Evolutionary conservation across 2,329 filamentous ascomycete genomes (phyloP).

Genomic region (Fusarium robinianum): DNA sequence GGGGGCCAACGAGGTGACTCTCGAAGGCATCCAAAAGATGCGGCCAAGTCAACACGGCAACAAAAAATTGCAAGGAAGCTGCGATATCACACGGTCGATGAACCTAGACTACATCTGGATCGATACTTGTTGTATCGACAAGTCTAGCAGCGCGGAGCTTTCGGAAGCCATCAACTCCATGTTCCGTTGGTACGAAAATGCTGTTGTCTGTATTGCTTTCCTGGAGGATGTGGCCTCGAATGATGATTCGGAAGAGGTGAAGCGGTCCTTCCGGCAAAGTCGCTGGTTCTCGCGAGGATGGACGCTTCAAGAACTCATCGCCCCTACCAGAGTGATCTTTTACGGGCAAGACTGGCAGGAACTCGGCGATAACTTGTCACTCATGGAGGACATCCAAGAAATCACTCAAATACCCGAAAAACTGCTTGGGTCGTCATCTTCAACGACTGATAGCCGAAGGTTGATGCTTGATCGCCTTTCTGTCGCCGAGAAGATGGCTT

Average conservation of each 20-base stretch:
- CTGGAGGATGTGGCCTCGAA: constrained; percentile 27
- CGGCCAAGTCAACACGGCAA: constrained; percentile 2
- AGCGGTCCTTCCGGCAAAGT: constrained; percentile 12
- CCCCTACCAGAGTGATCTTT: constrained; percentile 34
- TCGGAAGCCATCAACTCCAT: constrained; percentile 42
- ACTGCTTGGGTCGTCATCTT: constrained; percentile 20
- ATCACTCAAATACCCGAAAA: constrained; percentile 26
- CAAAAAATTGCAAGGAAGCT: constrained; percentile 30
- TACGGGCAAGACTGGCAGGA: constrained; percentile 31
- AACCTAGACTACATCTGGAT: constrained; percentile 37
- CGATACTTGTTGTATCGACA: constrained; percentile 43
- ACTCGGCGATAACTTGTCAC: constrained; percentile 24
- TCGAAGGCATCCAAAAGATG: constrained; percentile 20
- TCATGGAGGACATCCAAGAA: constrained; percentile 22
- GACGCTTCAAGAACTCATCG: constrained; percentile 40
- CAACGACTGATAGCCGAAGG: constrained; percentile 12
- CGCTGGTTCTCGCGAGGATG: constrained; percentile 38
- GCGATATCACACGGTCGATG: constrained; percentile 21
- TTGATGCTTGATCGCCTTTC: constrained; percentile 21
- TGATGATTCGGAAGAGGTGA: constrained; percentile 3
- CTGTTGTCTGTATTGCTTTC: constrained; percentile 35
- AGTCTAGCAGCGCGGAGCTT: constrained; percentile 39
- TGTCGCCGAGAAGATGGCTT: constrained; percentile 38
- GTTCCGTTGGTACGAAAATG: constrained; percentile 41
- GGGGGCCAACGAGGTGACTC: constrained; percentile 30